Conservation (phyloP, 2,329 filamentous ascomycete species). For the Peltaster fructicola region DNA sequence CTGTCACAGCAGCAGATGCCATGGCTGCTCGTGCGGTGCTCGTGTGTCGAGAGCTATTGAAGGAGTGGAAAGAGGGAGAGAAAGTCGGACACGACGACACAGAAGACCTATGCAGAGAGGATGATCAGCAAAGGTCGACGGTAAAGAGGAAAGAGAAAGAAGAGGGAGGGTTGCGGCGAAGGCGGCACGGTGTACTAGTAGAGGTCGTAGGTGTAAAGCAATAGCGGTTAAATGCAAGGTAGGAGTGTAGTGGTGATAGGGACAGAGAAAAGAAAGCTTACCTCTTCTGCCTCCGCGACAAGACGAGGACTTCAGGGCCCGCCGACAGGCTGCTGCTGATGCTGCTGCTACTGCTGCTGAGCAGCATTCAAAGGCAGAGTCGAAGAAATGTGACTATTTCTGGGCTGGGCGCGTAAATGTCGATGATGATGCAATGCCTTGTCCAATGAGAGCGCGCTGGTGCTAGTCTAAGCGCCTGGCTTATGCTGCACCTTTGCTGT, state of each 20-base stretch:
- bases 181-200: too few species aligned
- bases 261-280: slow-evolving; percentile 1
- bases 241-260: not conserved
- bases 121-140: not conserved
- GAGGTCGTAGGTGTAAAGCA: too few species aligned
- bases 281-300: not conserved
- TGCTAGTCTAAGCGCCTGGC: too few species aligned
- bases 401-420: slow-evolving; percentile 1
- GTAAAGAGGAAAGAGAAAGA: not conserved
- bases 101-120: not conserved
- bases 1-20: slow-evolving; percentile 15
- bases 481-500: too few species aligned
- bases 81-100: not conserved
- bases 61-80: not conserved
- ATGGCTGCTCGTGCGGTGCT: slow-evolving; percentile 10
- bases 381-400: not conserved
- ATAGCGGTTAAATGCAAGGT: not conserved
- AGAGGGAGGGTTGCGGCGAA: slow-evolving; percentile 1
- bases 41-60: too few species aligned
- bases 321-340: slow-evolving; percentile 1
- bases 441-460: too few species aligned
- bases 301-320: not conserved
- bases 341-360: not conserved
- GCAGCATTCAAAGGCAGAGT: too few species aligned
- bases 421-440: too few species aligned